Percentiles rank a stretch among this genome's conserved stretches.
phyloP scores from a whole-genome alignment of 306 rosid genomes.

The Spatholobus suberectus region DNA sequence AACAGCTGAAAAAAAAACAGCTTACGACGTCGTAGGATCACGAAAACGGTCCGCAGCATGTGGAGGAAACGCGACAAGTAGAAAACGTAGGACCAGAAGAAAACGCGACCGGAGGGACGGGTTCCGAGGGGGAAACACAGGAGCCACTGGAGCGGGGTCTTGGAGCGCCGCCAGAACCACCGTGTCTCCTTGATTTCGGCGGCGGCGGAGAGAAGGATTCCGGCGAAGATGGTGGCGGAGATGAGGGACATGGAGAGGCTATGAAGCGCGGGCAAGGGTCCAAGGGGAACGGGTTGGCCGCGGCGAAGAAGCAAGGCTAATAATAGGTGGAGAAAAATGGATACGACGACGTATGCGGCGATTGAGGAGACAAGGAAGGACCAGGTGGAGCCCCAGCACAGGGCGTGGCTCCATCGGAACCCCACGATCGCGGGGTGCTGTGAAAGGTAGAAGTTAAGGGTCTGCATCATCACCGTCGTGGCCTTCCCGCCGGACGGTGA shows the following conservation, averaged over 20 bases:
- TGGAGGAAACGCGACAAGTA: slow-evolving; percentile 81
- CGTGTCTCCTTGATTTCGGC: slow-evolving; percentile 91
- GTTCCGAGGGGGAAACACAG: slow-evolving; percentile 92
- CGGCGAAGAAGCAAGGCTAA: slow-evolving; percentile 50
- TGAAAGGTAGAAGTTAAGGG: slow-evolving; percentile 70
- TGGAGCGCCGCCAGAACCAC: slow-evolving; percentile 91
- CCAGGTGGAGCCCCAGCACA: slow-evolving; percentile 92
- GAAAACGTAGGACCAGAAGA: slow-evolving; percentile 89
- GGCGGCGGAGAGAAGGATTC: slow-evolving; percentile 70
- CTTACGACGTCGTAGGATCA: slow-evolving; percentile 61
- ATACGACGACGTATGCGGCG: slow-evolving; percentile 50
- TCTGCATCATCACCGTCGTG: slow-evolving; percentile 49
- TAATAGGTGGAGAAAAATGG: slow-evolving; percentile 56
- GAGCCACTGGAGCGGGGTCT: slow-evolving; percentile 90
- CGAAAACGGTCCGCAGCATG: slow-evolving; percentile 69
- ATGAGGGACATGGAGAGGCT: slow-evolving; percentile 65
- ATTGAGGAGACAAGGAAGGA: slow-evolving; percentile 79
- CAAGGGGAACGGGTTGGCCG: slow-evolving; percentile 63
- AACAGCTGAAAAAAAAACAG: slow-evolving; percentile 64
- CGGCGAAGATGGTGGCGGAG: slow-evolving; percentile 76
- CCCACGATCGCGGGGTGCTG: slow-evolving; percentile 88
- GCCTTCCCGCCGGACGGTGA: slow-evolving; percentile 37
- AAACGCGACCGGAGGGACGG: slow-evolving; percentile 92
- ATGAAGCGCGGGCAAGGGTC: slow-evolving; percentile 89
- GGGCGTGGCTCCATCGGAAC: slow-evolving; percentile 81